Base-by-base conservation (phyloP, 2,329 filamentous ascomycete species). In the Fusarium coffeatum region DNA sequence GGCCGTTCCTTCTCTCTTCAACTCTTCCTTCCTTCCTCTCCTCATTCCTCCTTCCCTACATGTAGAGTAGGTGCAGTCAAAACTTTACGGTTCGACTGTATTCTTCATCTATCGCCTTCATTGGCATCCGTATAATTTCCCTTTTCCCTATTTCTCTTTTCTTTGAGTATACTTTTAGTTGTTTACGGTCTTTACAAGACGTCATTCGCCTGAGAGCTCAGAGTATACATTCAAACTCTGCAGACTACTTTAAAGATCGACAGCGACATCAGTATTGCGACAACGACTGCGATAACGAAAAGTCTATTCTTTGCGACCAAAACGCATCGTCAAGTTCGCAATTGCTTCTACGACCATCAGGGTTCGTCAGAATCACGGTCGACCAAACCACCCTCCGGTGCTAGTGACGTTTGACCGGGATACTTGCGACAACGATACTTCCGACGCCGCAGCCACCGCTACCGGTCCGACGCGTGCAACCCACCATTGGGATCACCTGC, bases 391-490 rank as follows among this genome's bases (percentile, higher is more conserved):
- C 65, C 43, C 49, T 48, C 20, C 27, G n/a, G 48, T 61, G 56
- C 48, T 28, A 69, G 59, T 59, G 41, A 43, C 22, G 34, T 34
- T 57, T 62, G 65, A 62, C 69, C 60, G 53, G 64, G 64, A 62
- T 69, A 55, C 61, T 66, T 56, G 59, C 72, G 64, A 69, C 65
- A 54, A 43, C 47, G 54, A 71, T 45, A 67, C 40, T 55, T 53
- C 55, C 53, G 43, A 37, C 56, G 66, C 65, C 62, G 60, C 65
- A 64, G 53, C 69, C 60, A 72, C 56, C 45, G 45, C 68, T 57
- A 49, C 67, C 60, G 51, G 68, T 64, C 56, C 68, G 50, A 63
- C 71, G 59, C 58, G 62, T 62, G 59, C 51, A 68, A 55, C 53
- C 63, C 62, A 62, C 55, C 55, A 63, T 53, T 63, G 61, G 54